phyloP scores from a whole-genome alignment of 768 basidiomycete species.

The Russula olivacea region DNA sequence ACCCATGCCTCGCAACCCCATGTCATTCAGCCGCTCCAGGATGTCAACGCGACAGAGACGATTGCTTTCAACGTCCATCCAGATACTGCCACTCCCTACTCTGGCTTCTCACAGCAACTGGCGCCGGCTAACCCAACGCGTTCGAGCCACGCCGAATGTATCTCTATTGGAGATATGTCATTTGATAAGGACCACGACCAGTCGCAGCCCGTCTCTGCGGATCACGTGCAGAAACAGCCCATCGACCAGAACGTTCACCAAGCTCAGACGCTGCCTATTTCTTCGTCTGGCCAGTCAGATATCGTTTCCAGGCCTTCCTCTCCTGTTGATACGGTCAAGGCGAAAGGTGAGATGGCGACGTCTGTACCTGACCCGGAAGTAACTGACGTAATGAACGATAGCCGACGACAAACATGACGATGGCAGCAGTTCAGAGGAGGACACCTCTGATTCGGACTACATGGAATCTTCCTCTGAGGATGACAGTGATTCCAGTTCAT shows the following conservation, averaged over 20 bases:
- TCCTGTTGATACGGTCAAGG: background rate
- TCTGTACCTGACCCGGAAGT: background rate
- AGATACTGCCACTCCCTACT: background rate
- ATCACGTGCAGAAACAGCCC: background rate
- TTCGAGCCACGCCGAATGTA: background rate
- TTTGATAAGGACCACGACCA: background rate
- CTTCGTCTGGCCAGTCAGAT: background rate
- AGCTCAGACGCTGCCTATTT: background rate
- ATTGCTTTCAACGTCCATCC: background rate
- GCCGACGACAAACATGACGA: background rate
- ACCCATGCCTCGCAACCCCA: background rate
- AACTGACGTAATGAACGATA: background rate
- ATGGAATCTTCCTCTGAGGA: constrained; percentile 10
- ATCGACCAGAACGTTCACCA: background rate
- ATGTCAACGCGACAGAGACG: background rate
- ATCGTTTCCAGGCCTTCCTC: background rate
- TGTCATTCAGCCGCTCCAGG: background rate
- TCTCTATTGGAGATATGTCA: background rate
- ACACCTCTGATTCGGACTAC: background rate
- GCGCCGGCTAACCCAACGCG: background rate
- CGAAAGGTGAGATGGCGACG: background rate
- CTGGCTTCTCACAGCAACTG: constrained; percentile 1
- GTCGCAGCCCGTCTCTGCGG: background rate
- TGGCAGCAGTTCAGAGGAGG: background rate
- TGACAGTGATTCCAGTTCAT: background rate